These are phyloP conservation scores for Metarhizium sp. DNA, from an alignment of 2,329 filamentous ascomycete species.

Conservation along the genomic window DNA sequence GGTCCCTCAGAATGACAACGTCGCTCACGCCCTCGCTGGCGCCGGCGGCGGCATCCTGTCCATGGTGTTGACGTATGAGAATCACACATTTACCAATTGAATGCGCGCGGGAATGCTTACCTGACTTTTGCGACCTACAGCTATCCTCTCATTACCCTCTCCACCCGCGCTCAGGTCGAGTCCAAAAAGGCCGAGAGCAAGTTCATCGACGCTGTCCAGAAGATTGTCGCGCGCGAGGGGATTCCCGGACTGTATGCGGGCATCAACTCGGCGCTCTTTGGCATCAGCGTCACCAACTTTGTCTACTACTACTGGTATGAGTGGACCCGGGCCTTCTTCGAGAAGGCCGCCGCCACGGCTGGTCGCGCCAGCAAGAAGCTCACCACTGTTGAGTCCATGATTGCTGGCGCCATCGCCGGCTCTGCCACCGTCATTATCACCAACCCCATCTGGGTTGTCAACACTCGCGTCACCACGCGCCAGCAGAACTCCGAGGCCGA, in stretches of 20 bases:
- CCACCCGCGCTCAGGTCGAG: constrained; percentile 94
- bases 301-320: constrained; percentile 99
- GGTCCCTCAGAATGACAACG: constrained; percentile 86
- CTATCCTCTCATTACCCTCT: constrained; percentile 94
- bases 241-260: constrained; percentile 84
- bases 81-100: not conserved
- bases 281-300: constrained; percentile 98
- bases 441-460: constrained; percentile 98
- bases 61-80: constrained; percentile 77
- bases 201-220: constrained; percentile 71
- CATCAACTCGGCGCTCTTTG: constrained; percentile 88
- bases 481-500: constrained; percentile 45
- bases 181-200: constrained; percentile 84
- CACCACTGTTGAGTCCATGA: constrained; percentile 87
- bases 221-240: constrained; percentile 88
- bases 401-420: constrained; percentile 87
- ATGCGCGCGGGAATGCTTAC: not conserved
- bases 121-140: constrained; percentile 30
- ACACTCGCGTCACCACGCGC: constrained; percentile 94
- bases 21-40: constrained; percentile 87
- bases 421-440: constrained; percentile 91
- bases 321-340: constrained; percentile 85
- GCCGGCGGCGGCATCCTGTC: constrained; percentile 90
- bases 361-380: constrained; percentile 72
- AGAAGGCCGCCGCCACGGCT: constrained; percentile 61